A percentile compares a stretch with the other conserved stretches of the same genome.
Evolutionary conservation across 1,284 basidiomycete genomes (phyloP).

Genomic region (Veloporphyrellus conicus): DNA sequence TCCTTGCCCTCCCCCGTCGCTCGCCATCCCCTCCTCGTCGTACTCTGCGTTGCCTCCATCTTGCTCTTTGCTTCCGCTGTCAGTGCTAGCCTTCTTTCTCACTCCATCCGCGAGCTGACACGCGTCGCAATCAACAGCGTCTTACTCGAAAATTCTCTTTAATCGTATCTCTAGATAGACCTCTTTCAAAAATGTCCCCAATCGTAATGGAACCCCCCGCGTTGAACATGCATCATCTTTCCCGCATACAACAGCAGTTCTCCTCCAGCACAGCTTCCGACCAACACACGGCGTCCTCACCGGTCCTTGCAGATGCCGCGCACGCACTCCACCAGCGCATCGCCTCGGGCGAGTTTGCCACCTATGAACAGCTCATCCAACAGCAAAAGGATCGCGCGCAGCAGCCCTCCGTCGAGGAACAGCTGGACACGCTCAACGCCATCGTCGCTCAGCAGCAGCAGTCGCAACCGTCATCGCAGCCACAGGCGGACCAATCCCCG

Average conservation of each 20-base stretch:
- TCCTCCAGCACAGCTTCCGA: conserved; percentile 24
- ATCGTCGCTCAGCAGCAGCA: conserved; percentile 16
- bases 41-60: not conserved
- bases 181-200: conserved; percentile 37
- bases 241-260: conserved; percentile 41
- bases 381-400: conserved; percentile 31
- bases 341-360: conserved; percentile 25
- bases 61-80: conserved; percentile 3
- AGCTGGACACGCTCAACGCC: conserved; percentile 10
- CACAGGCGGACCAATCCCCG: conserved; percentile 15
- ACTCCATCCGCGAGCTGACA: conserved; percentile 3
- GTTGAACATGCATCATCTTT: conserved; percentile 44
- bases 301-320: conserved; percentile 31
- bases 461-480: conserved; percentile 3
- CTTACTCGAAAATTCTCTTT: conserved; percentile 24
- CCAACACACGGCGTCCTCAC: conserved; percentile 26
- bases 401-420: conserved; percentile 15
- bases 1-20: not conserved
- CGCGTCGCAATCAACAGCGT: conserved; percentile 16
- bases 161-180: conserved; percentile 35
- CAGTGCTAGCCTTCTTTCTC: not conserved
- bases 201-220: conserved; percentile 46
- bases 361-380: conserved; percentile 30
- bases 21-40: not conserved
- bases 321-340: conserved; percentile 30